Conservation (phyloP, 202 grass and related monocot species). For the Setaria viridis region DNA sequence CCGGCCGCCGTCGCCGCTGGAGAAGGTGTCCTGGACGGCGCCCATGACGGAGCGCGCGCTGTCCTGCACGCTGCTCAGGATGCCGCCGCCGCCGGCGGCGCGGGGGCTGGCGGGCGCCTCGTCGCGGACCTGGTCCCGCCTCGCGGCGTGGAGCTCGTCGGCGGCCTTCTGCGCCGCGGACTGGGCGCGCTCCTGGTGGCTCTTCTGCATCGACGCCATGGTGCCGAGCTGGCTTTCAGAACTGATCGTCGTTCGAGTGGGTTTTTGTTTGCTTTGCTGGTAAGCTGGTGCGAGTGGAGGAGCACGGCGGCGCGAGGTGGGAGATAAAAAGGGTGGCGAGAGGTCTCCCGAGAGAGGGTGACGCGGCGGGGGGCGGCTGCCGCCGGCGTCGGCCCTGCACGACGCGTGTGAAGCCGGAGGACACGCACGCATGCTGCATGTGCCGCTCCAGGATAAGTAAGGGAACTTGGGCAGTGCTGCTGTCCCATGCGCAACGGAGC, state of each 20-base stretch:
- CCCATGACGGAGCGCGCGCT: constrained; percentile 58
- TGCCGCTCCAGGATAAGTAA: not conserved
- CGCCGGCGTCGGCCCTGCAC: not conserved
- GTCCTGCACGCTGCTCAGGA: constrained; percentile 56
- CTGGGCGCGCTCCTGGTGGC: constrained; percentile 58
- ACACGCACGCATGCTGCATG: constrained; percentile 30
- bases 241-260: not conserved
- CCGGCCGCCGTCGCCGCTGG: not conserved
- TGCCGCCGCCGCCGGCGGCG: constrained; percentile 22
- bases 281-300: not conserved
- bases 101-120: not conserved
- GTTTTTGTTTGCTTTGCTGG: not conserved
- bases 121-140: not conserved
- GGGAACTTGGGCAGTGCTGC: no score
- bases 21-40: constrained; percentile 46
- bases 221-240: not conserved
- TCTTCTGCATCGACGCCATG: constrained; percentile 65
- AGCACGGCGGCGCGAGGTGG: not conserved
- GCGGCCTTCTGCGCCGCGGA: constrained; percentile 51
- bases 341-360: constrained; percentile 1
- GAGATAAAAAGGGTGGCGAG: not conserved
- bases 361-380: not conserved
- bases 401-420: constrained; percentile 38
- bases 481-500: no score
- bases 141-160: constrained; percentile 53